Evolutionary conservation across 2,329 filamentous ascomycete genomes (phyloP).

Genomic region (Alternaria longipes): DNA sequence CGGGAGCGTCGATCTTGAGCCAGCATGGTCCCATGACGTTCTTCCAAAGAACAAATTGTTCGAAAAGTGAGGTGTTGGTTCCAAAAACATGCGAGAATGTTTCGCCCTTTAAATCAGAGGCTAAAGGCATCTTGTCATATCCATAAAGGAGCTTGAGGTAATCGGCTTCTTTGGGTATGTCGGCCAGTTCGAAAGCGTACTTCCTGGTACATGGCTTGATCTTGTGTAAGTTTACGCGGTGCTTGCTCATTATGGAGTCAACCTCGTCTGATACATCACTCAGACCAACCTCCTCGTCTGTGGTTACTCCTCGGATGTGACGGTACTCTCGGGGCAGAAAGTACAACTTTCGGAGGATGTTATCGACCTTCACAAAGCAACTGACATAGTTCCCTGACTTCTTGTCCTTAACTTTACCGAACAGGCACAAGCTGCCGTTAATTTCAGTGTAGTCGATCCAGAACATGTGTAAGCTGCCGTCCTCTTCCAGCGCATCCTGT

Average conservation of each 20-base stretch:
- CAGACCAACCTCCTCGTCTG: conserved; percentile 82
- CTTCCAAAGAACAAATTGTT: conserved; percentile 98
- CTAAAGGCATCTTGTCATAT: conserved; percentile 81
- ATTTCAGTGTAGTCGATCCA: conserved; percentile 97
- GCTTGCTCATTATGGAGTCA: conserved; percentile 84
- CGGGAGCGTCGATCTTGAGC: conserved; percentile 86
- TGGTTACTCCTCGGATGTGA: conserved; percentile 69
- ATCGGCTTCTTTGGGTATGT: conserved; percentile 85
- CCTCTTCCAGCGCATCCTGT: conserved; percentile 88
- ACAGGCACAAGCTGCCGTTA: conserved; percentile 89
- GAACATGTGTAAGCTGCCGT: conserved; percentile 92
- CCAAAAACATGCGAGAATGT: conserved; percentile 96
- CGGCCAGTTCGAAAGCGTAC: conserved; percentile 92
- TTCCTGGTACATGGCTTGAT: conserved; percentile 90
- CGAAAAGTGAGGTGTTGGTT: conserved; percentile 90
- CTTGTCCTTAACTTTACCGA: conserved; percentile 95
- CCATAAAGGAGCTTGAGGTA: conserved; percentile 97
- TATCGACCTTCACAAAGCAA: conserved; percentile 95
- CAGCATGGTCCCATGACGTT: conserved; percentile 99
- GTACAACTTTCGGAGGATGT: conserved; percentile 89
- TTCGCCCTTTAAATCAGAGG: conserved; percentile 77
- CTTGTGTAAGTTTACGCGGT: conserved; percentile 89
- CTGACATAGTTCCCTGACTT: conserved; percentile 81
- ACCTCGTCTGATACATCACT: conserved; percentile 90
- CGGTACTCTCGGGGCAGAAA: conserved; percentile 83